These are phyloP conservation scores for Macroventuria anomochaeta DNA, from an alignment of 2,329 filamentous ascomycete species.

Conservation along the genomic window DNA sequence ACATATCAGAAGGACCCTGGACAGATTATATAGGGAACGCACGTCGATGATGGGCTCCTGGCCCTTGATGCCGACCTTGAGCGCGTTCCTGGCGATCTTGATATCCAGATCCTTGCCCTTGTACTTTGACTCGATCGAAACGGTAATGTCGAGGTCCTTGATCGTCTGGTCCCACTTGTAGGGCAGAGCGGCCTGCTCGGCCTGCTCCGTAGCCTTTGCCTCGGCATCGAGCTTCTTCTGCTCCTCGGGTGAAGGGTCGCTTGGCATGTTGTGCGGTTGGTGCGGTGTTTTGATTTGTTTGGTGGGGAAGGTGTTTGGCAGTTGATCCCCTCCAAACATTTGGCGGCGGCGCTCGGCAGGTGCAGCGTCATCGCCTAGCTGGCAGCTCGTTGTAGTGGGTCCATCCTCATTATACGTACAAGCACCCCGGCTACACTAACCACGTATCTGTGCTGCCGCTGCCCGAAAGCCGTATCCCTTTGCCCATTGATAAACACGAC, in stretches of 20 bases:
- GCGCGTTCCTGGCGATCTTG: slow-evolving; percentile 77
- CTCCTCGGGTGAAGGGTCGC: slow-evolving; percentile 60
- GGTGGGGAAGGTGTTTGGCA: slow-evolving; percentile 12
- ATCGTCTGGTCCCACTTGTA: slow-evolving; percentile 99
- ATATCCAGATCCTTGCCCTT: slow-evolving; percentile 86
- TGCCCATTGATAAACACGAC: slow-evolving; percentile 26
- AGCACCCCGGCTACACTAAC: slow-evolving; percentile 17
- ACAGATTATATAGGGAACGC: slow-evolving; percentile 32
- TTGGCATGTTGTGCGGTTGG: slow-evolving; percentile 36
- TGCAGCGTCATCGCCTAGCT: slow-evolving; percentile 28
- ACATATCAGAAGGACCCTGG: slow-evolving; percentile 12
- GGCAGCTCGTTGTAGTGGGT: slow-evolving; percentile 22
- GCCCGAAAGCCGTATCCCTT: slow-evolving; percentile 17
- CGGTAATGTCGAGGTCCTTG: slow-evolving; percentile 79
- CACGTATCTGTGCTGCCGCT: slow-evolving; percentile 19
- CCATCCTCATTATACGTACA: slow-evolving; percentile 10
- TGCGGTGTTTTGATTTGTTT: slow-evolving; percentile 14
- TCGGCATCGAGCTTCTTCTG: slow-evolving; percentile 63
- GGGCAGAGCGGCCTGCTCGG: slow-evolving; percentile 87
- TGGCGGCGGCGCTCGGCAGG: slow-evolving; percentile 18
- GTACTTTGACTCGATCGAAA: slow-evolving; percentile 79
- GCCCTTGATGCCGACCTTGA: slow-evolving; percentile 86
- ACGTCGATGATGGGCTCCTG: slow-evolving; percentile 85
- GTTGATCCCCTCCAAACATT: slow-evolving; percentile 10
- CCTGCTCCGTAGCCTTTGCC: slow-evolving; percentile 73